phyloP scores from a whole-genome alignment of 1,139 yeast species.

The Torulaspora pretoriensis region DNA sequence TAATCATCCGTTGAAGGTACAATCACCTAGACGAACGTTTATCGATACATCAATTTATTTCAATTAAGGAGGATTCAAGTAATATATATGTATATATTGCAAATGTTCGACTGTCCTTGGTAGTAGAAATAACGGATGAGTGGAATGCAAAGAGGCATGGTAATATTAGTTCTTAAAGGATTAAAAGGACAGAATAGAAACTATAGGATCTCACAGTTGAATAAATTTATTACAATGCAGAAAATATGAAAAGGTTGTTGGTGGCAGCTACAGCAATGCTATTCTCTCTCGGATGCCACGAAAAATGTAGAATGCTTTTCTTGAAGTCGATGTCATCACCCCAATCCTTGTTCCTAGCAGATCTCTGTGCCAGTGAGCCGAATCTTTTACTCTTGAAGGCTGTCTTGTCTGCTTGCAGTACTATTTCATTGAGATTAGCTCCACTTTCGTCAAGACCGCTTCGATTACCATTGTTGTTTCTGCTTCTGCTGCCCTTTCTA shows the following conservation, averaged over 20 bases:
- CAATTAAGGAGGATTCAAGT: not conserved
- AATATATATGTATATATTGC: not conserved
- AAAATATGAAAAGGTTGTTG: constrained; percentile 80
- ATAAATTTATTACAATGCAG: constrained; percentile 46
- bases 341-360: constrained; percentile 53
- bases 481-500: constrained; percentile 40
- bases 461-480: constrained; percentile 9
- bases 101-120: not conserved
- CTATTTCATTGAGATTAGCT: constrained; percentile 47
- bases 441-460: constrained; percentile 13
- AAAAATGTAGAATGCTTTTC: constrained; percentile 88
- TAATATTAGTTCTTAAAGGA: not conserved
- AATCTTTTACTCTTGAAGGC: constrained; percentile 62
- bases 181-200: constrained; percentile 2
- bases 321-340: constrained; percentile 84
- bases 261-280: constrained; percentile 98
- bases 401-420: constrained; percentile 94
- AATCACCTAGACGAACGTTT: not conserved
- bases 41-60: not conserved
- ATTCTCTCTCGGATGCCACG: constrained; percentile 98
- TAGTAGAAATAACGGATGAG: not conserved
- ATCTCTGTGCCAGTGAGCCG: constrained; percentile 32
- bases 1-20: not conserved
- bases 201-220: constrained; percentile 4
- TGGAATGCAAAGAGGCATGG: not conserved